Evolutionary conservation across 2,329 filamentous ascomycete genomes (phyloP).

Genomic region (Fusarium sp.): DNA sequence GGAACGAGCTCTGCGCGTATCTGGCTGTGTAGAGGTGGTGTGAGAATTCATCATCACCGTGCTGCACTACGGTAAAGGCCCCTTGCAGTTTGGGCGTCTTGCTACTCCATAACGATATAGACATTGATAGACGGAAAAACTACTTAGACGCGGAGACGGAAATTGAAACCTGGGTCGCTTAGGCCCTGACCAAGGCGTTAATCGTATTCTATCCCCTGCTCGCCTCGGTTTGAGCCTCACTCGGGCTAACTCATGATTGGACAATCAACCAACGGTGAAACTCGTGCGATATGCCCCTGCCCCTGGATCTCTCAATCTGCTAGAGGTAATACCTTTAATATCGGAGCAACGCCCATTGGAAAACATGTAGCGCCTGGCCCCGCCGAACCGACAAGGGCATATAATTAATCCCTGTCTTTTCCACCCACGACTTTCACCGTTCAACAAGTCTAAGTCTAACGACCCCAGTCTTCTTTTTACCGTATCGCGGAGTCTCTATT

Average conservation of each 20-base stretch:
- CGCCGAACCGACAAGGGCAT: neutral
- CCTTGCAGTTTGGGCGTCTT: constrained; percentile 26
- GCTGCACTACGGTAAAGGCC: neutral
- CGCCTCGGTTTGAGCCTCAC: constrained; percentile 45
- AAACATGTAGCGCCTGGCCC: constrained; percentile 28
- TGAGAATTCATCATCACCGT: neutral
- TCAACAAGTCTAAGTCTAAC: neutral
- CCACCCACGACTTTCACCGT: neutral
- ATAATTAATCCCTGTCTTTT: neutral
- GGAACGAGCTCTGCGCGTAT: constrained; percentile 18
- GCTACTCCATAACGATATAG: constrained; percentile 29
- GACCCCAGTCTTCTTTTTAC: neutral
- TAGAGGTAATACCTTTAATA: constrained; percentile 35
- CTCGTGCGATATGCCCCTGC: neutral
- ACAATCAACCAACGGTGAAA: constrained; percentile 31
- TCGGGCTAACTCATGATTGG: constrained; percentile 30
- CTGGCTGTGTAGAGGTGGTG: neutral
- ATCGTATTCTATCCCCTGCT: neutral
- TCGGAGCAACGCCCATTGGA: constrained; percentile 33
- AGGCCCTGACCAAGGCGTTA: constrained; percentile 20
- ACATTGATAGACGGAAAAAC: constrained; percentile 46
- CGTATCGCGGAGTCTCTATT: neutral
- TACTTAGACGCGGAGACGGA: constrained; percentile 19
- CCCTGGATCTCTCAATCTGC: constrained; percentile 5
- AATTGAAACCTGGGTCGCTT: constrained; percentile 26